A percentile compares a stretch with the other conserved stretches of the same genome.
Conservation (phyloP, 179 eudicot species). For the Heliamphora pulchella region DNA sequence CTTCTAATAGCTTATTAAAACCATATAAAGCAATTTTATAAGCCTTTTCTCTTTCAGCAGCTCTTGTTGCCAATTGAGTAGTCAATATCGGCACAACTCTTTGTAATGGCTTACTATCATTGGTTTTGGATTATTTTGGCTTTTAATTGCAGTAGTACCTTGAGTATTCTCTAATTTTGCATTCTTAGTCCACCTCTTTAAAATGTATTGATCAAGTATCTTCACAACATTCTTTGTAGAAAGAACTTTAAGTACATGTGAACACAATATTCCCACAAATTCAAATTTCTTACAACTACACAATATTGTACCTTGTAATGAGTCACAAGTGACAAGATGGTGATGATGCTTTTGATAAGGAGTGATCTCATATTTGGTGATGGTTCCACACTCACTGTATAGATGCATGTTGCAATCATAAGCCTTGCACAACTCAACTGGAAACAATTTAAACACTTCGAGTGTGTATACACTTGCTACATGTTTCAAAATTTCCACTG, state of each 20-base stretch:
- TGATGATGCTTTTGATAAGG: conserved; percentile 9
- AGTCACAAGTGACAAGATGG: conserved; percentile 10
- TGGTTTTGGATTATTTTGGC: neutral
- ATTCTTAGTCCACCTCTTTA: conserved; percentile 1
- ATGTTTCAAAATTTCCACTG: neutral
- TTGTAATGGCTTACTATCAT: neutral
- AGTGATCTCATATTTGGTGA: conserved; percentile 13
- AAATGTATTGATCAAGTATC: neutral
- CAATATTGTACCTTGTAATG: neutral
- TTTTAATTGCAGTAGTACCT: neutral
- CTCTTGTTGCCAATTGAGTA: neutral
- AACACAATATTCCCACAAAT: conserved; percentile 9
- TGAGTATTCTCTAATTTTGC: conserved; percentile 8
- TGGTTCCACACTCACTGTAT: neutral
- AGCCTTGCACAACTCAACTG: conserved; percentile 12
- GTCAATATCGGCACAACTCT: neutral
- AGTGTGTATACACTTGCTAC: conserved; percentile 13
- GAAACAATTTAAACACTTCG: conserved; percentile 17
- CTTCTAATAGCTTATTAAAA: neutral
- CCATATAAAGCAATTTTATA: neutral
- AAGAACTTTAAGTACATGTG: conserved; percentile 15
- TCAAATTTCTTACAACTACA: conserved; percentile 20
- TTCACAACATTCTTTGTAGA: neutral
- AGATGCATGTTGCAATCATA: neutral
- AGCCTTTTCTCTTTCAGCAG: neutral